These are phyloP conservation scores for Fusarium subglutinans DNA, from an alignment of 2,329 filamentous ascomycete genomes.

Conservation along the genomic window DNA sequence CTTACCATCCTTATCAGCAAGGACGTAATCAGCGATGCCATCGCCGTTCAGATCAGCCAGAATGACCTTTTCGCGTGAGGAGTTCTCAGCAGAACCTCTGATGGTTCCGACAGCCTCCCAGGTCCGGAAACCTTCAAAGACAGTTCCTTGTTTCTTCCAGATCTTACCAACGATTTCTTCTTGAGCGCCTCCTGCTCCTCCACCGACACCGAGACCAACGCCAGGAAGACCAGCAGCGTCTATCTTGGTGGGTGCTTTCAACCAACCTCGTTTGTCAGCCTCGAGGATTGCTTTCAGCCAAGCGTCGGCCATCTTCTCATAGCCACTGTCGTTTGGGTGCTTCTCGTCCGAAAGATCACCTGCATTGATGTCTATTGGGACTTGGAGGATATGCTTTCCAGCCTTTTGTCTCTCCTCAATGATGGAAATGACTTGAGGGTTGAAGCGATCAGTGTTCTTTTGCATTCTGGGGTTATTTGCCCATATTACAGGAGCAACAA, in stretches of 20 bases:
- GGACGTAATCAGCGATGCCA: constrained; percentile 15
- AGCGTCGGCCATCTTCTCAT: constrained; percentile 26
- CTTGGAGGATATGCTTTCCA: constrained; percentile 5
- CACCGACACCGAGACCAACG: not conserved
- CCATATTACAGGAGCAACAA: constrained; percentile 24
- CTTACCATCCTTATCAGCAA: not conserved
- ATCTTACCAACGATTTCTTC: constrained; percentile 6
- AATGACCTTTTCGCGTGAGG: not conserved
- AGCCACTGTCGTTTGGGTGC: constrained; percentile 22
- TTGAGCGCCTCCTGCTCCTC: not conserved
- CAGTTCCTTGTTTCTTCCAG: constrained; percentile 13
- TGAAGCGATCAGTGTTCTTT: constrained; percentile 15
- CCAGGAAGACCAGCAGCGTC: not conserved
- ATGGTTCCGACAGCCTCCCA: constrained; percentile 13
- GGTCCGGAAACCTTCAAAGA: constrained; percentile 12
- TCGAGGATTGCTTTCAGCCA: constrained; percentile 18
- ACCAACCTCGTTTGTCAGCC: constrained; percentile 4
- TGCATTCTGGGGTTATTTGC: constrained; percentile 24
- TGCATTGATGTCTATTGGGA: constrained; percentile 9
- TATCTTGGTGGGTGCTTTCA: not conserved
- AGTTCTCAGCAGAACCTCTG: not conserved
- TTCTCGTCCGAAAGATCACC: constrained; percentile 16
- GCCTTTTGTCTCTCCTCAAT: not conserved
- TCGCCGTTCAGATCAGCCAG: constrained; percentile 19
- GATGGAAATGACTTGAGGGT: not conserved